phyloP scores from a whole-genome alignment of 306 rosid species.

The apple (Malus domestica) region ASM211411v1 NC_041791.1:12952001-12952500 shows the following conservation, averaged over 20 bases:
- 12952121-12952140: conserved; percentile 5
- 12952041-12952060: conserved; percentile 89
- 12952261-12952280: no score
- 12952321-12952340: conserved; percentile 83
- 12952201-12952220: background rate
- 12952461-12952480: background rate
- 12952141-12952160: background rate
- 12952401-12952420: background rate
- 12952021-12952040: conserved; percentile 19
- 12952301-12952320: background rate
- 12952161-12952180: background rate
- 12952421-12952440: background rate
- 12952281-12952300: no score
- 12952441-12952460: background rate
- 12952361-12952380: conserved; percentile 56
- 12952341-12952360: conserved; percentile 90
- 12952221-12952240: no score
- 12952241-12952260: background rate
- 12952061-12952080: conserved; percentile 92
- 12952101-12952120: conserved; percentile 86
- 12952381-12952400: conserved; percentile 85
- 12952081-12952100: conserved; percentile 94
- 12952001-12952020: background rate
- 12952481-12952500: conserved; percentile 11
- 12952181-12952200: background rate